Conservation (phyloP, 1,139 yeast genomes). For the Yamadazyma epiphylla region DNA sequence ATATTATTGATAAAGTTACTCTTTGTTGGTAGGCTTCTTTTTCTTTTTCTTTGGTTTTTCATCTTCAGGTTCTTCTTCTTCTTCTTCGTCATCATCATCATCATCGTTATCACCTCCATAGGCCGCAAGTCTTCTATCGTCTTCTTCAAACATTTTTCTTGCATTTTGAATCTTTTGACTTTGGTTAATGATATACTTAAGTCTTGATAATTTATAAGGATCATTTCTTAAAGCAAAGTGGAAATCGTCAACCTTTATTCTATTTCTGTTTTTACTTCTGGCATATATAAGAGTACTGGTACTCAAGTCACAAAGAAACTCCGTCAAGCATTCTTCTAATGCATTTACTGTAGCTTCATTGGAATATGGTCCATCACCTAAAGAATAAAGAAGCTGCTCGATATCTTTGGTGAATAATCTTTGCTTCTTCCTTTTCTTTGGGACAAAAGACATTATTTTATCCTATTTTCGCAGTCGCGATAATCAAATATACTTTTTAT, state of each 20-base stretch:
- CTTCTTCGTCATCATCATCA: slow-evolving; percentile 8
- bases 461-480: no score
- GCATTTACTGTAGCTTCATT: slow-evolving; percentile 73
- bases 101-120: slow-evolving; percentile 10
- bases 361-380: slow-evolving; percentile 83
- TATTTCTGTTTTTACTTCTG: slow-evolving; percentile 48
- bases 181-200: slow-evolving; percentile 71
- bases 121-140: slow-evolving; percentile 17
- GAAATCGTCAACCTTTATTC: slow-evolving; percentile 84
- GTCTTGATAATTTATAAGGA: slow-evolving; percentile 78
- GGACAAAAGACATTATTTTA: no score
- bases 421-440: slow-evolving; percentile 30
- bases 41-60: slow-evolving; percentile 4
- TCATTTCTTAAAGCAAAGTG: slow-evolving; percentile 82
- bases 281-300: slow-evolving; percentile 21
- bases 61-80: slow-evolving; percentile 5
- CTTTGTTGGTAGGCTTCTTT: slow-evolving; percentile 5
- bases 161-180: slow-evolving; percentile 78
- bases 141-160: slow-evolving; percentile 75
- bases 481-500: no score
- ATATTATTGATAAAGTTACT: neutral
- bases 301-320: slow-evolving; percentile 63
- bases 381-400: slow-evolving; percentile 73
- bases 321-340: slow-evolving; percentile 79
- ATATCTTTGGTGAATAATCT: slow-evolving; percentile 60